A percentile compares a stretch with the other conserved stretches of the same genome.
These are phyloP conservation scores for Blepharisma japonicum DNA, from an alignment of 73 alveolate species.

Conservation along the genomic window DNA sequence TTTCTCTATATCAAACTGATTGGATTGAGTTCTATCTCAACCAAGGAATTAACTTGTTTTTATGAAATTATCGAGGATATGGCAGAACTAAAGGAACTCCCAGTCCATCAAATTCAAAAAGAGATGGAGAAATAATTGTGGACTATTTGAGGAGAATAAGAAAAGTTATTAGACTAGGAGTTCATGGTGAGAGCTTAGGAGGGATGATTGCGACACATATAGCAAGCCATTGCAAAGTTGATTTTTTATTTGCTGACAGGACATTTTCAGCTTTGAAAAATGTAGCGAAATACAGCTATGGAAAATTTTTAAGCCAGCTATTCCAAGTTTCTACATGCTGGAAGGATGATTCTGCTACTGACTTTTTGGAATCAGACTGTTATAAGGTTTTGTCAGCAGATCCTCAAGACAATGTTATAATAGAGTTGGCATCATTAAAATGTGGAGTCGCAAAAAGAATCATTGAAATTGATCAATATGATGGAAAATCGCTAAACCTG, in stretches of 20 bases:
- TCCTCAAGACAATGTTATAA: constrained; percentile 48
- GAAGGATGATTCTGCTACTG: constrained; percentile 34
- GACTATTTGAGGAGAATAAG: neutral
- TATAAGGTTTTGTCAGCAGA: constrained; percentile 55
- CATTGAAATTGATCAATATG: neutral
- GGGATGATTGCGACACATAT: constrained; percentile 46
- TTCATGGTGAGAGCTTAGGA: constrained; percentile 55
- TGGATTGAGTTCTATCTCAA: constrained; percentile 55
- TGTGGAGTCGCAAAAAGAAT: constrained; percentile 31
- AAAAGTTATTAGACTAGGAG: constrained; percentile 32
- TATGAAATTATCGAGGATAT: constrained; percentile 56
- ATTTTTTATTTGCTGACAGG: constrained; percentile 58
- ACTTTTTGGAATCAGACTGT: constrained; percentile 44
- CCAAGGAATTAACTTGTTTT: constrained; percentile 44
- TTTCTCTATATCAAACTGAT: constrained; percentile 42
- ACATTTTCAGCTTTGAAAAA: constrained; percentile 39
- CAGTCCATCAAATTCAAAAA: neutral
- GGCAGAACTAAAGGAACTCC: constrained; percentile 33
- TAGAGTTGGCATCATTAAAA: constrained; percentile 50
- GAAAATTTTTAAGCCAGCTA: constrained; percentile 39
- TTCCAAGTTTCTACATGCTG: constrained; percentile 33
- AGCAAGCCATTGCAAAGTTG: constrained; percentile 44
- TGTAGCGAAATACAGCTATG: constrained; percentile 45
- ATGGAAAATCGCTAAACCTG: too few relatives aligned
- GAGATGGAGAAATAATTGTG: constrained; percentile 23